Evolutionary conservation across 495 filamentous ascomycete genomes (phyloP).

Genomic region (Bacidia gigantensis): DNA sequence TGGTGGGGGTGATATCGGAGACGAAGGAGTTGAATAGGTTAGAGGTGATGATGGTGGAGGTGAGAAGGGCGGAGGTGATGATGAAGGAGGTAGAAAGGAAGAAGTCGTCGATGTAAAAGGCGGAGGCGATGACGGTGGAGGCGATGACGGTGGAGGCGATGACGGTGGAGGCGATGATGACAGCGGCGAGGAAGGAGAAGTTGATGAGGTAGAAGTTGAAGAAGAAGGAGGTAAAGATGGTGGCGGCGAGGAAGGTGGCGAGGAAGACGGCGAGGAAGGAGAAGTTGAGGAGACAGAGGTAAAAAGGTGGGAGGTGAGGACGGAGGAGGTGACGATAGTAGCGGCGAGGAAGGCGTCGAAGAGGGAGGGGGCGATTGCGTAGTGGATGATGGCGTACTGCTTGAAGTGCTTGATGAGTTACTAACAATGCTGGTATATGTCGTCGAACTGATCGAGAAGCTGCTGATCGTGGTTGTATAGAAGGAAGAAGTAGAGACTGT

Average conservation of each 20-base stretch:
- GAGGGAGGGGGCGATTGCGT: not conserved
- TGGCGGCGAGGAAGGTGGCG: too few species aligned
- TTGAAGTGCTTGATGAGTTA: not conserved
- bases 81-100: too few species aligned
- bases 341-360: not conserved
- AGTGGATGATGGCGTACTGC: not conserved
- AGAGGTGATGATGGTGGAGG: not conserved
- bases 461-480: not conserved
- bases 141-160: not conserved
- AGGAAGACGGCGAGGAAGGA: not conserved
- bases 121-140: not conserved
- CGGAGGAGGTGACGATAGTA: not conserved
- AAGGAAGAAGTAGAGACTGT: not conserved
- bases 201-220: not conserved
- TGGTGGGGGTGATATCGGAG: too few species aligned
- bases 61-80: too few species aligned
- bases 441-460: not conserved
- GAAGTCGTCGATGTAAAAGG: not conserved
- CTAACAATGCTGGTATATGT: not conserved
- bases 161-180: not conserved
- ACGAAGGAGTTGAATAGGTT: too few species aligned
- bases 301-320: not conserved
- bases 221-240: not conserved
- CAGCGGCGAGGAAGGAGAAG: not conserved
- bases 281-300: not conserved